A percentile compares a stretch with the other conserved stretches of the same genome.
These are phyloP conservation scores for Pichia sp. DNA, from an alignment of 1,139 yeast species.

Conservation along the genomic window DNA sequence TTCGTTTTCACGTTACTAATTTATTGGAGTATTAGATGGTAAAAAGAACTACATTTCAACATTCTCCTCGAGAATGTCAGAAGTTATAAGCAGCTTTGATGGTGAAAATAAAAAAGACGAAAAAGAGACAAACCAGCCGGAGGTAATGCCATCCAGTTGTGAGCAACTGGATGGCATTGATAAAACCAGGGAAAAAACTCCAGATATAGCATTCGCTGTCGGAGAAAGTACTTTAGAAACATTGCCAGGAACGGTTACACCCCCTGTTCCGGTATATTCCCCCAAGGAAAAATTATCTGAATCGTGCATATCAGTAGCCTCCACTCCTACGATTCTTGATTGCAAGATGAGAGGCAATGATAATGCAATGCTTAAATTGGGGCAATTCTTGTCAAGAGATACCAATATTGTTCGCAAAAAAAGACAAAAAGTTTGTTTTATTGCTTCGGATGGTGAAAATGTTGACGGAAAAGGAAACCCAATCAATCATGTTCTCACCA, in stretches of 20 bases:
- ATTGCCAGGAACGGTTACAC: constrained; percentile 29
- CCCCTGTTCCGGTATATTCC: constrained; percentile 24
- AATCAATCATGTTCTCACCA: too few relatives aligned
- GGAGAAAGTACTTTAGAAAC: constrained; percentile 34
- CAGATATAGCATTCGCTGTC: constrained; percentile 32
- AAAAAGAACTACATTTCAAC: neutral
- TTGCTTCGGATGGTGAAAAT: neutral
- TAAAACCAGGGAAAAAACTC: neutral
- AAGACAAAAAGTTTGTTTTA: constrained; percentile 17
- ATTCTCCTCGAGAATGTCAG: neutral
- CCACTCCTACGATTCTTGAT: constrained; percentile 23
- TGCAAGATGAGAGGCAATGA: constrained; percentile 3
- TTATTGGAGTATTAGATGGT: neutral
- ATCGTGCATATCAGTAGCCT: constrained; percentile 21
- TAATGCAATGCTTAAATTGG: neutral
- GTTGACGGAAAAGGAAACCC: neutral
- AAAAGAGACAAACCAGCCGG: neutral
- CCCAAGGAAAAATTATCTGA: constrained; percentile 21
- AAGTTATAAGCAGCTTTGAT: neutral
- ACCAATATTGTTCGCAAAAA: neutral
- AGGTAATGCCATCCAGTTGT: neutral
- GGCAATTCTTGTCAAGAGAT: neutral
- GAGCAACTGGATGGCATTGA: neutral
- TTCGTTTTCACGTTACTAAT: neutral
- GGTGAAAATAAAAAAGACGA: neutral